Evolutionary conservation across 345 rosid species (phyloP), one percentile per base, ranked within the genome.

Genomic region (Lumnitzera littorea): DNA sequence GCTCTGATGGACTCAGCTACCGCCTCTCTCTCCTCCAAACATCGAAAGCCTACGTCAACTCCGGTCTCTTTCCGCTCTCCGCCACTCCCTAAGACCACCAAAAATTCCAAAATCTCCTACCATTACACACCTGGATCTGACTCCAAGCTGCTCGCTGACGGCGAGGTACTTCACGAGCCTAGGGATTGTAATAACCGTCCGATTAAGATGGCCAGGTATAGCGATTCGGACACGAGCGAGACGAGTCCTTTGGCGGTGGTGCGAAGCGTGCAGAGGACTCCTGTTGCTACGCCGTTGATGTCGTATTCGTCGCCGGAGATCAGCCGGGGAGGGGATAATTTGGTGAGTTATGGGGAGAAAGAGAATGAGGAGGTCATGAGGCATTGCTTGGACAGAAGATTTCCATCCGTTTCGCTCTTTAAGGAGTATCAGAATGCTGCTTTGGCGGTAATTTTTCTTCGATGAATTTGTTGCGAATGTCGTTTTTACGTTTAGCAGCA

Each of bases 1-100:
- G 97, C 96, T 15, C 83, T 90, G 5, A 86, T 94, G 55, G 99
- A 90, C 80, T 84, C 96, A 46, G 91, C 96, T 48, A 94, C 87
- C 55, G 89, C 96, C 20, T 80, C 91, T 51, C 74, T 74, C 61
- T 76, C 83, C 79, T 77, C 82, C 66, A 83, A 75, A 57, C 57
- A 82, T 56, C 79, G 84, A 56, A 87, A 82, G 57, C 80, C 84
- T 24, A 80, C 87, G 51, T 70, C 84, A 25, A 63, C 82, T 2
- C 84, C 88, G 15, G 67, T 75, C 73, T 78, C 92, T 43, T 23
- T 63, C 66, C 67, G 60, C 53, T 79, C 91, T 49, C 77, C 88
- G 2, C 78, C 73, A 49, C 59, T 10, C 43, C 70, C 36, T 72
- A 70, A 55, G 12, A 62, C 53, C 74, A 72, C 58, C 80, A 71